Percentiles rank a stretch among this genome's conserved stretches.
Conservation (phyloP, 2,329 filamentous ascomycete genomes). For the Aureobasidium pullulans region DNA sequence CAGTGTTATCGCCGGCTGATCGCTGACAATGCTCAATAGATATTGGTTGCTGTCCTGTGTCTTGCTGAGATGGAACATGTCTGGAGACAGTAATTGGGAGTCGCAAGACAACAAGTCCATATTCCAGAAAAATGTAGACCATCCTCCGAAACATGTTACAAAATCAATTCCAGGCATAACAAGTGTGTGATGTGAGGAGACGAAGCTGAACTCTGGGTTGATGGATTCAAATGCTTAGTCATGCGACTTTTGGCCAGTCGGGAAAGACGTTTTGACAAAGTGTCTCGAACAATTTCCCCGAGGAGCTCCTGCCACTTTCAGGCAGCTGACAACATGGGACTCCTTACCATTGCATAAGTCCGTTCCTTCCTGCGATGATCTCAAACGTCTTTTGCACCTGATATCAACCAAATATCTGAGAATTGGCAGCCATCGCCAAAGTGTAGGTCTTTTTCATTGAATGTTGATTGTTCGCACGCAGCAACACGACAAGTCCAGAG, state of each 20-base stretch:
- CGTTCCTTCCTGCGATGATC: neutral
- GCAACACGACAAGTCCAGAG: neutral
- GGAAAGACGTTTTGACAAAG: neutral
- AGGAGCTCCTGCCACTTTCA: neutral
- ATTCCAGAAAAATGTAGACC: neutral
- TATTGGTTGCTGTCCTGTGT: neutral
- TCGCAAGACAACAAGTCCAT: neutral
- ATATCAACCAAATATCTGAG: neutral
- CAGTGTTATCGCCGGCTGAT: too few species aligned
- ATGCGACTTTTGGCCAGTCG: neutral
- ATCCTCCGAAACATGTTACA: too few species aligned
- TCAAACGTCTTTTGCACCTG: neutral
- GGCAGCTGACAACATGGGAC: neutral
- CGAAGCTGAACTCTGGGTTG: neutral
- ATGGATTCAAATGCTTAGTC: neutral
- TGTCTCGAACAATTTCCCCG: neutral
- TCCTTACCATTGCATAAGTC: neutral
- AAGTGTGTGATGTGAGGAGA: neutral
- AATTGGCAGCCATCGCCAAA: neutral
- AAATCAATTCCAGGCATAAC: too few species aligned
- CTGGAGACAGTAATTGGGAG: neutral
- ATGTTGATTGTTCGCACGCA: neutral
- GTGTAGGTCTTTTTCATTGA: neutral
- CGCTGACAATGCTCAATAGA: neutral
- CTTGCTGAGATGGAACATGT: constrained; percentile 5